Percentiles rank a stretch among this genome's conserved stretches.
phyloP scores from a whole-genome alignment of 2,329 filamentous ascomycete species.

The Neofusicoccum kwambonambiense region DNA sequence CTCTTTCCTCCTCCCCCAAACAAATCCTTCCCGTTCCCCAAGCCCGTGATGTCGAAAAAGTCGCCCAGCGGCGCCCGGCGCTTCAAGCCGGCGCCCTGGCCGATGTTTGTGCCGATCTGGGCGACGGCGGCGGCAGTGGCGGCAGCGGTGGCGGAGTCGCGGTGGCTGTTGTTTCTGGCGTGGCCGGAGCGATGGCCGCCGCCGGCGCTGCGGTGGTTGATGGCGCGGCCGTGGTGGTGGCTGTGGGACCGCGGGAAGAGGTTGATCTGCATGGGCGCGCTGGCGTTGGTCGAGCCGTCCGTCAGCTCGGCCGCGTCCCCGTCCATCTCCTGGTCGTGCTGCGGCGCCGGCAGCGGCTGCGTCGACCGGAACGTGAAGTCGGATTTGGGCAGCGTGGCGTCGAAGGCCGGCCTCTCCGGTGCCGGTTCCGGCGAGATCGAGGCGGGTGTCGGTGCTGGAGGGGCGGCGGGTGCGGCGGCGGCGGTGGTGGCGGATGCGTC shows the following conservation, averaged over 20 bases:
- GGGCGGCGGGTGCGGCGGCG: not conserved
- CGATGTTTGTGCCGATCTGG: constrained; percentile 40
- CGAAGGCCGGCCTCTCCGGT: constrained; percentile 1
- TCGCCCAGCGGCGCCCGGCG: constrained; percentile 71
- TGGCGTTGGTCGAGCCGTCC: constrained; percentile 31
- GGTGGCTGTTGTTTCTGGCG: constrained; percentile 1
- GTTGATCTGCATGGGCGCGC: constrained; percentile 22
- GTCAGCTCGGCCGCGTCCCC: constrained; percentile 56
- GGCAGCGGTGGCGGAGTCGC: not conserved
- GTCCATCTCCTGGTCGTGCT: constrained; percentile 55
- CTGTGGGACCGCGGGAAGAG: constrained; percentile 24
- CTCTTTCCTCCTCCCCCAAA: constrained; percentile 38
- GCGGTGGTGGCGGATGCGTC: not conserved
- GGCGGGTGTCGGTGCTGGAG: not conserved
- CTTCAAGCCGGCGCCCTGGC: constrained; percentile 68
- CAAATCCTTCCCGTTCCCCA: constrained; percentile 60
- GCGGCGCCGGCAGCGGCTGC: constrained; percentile 54
- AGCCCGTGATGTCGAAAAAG: constrained; percentile 68
- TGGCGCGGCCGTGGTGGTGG: constrained; percentile 44
- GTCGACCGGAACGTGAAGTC: constrained; percentile 69
- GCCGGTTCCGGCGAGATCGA: constrained; percentile 17
- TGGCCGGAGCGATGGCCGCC: constrained; percentile 19
- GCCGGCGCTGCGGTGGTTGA: constrained; percentile 31
- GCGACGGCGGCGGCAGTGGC: not conserved
- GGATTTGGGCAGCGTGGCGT: constrained; percentile 31